Base-by-base conservation (phyloP, 1,284 basidiomycete species). In the Xanthoconium separans region DNA sequence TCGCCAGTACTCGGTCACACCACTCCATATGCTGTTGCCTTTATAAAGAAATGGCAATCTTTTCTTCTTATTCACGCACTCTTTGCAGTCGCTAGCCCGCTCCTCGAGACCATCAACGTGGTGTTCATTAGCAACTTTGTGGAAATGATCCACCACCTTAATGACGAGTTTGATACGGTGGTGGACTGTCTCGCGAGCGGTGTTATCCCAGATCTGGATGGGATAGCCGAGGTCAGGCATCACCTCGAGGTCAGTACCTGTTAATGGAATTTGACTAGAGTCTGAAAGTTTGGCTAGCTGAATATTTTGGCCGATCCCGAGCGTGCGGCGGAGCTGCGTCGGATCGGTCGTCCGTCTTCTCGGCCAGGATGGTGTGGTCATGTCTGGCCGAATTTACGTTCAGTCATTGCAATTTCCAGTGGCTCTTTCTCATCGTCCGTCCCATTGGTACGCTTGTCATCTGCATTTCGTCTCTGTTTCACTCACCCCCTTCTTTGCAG, bases 291-390 rank as follows among this genome's bases (percentile, higher is more conserved):
- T n/a, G n/a, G n/a, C n/a, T n/a, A 65, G 63, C 6, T 31, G 36
- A 50, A 56, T 15, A 48, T 59, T 6, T 41, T 15, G 0, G 44
- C 63, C 3, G 47, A 65, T 20, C 57, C 62, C 0, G 42, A 54
- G 39, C 62, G 64, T 27, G 62, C 58, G 10, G 53, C 37, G 22
- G 62, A 64, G 34, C 30, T 65, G 30, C 56, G 55, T 20, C 29
- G n/a, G 30, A 34, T 64, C 8, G 63, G 63, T 34, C 47, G 57
- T 15, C 54, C 63, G 15, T 57, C 54, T 15, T 54, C 55, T 24
- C 34, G 12, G 27, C 29, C 52, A 4, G 59, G 56, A 4, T 61
- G 61, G 61, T 63, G 61, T 37, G 44, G 44, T 16, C 39, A 20
- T 2, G 49, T 20, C 22, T 61, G 59, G 53, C 59, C 60, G 18